Percentiles rank a stretch among this genome's conserved stretches.
Evolutionary conservation across 306 rosid genomes (phyloP).

Genomic region (Lupinus albus): DNA sequence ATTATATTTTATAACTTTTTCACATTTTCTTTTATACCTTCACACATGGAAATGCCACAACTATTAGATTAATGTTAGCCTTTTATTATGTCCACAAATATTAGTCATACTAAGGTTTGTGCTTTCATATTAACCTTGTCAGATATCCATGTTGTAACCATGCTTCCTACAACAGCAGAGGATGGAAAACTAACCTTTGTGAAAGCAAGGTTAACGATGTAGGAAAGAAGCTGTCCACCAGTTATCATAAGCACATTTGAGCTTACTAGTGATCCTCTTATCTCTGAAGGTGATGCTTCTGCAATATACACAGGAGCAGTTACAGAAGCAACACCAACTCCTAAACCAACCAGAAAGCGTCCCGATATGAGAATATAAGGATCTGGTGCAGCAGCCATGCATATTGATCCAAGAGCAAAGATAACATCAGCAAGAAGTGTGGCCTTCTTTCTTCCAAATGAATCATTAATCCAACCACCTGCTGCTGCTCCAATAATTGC

Average conservation of each 20-base stretch:
- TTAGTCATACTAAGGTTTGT: no score
- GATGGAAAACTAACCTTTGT: constrained; percentile 56
- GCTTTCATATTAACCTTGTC: no score
- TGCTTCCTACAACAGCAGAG: neutral
- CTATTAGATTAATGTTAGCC: no score
- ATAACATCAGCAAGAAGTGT: constrained; percentile 75
- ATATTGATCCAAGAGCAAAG: constrained; percentile 63
- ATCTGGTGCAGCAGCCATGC: constrained; percentile 75
- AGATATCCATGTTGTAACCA: neutral
- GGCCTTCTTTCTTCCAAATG: constrained; percentile 74
- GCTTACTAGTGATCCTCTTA: constrained; percentile 79
- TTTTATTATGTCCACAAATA: no score
- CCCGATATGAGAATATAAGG: constrained; percentile 75
- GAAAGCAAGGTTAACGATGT: constrained; percentile 74
- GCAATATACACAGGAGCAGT: constrained; percentile 94
- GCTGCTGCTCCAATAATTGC: constrained; percentile 79
- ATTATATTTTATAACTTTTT: no score
- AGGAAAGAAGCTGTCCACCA: constrained; percentile 79
- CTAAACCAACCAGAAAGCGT: constrained; percentile 75
- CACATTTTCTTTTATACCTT: no score
- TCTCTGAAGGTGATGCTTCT: constrained; percentile 90
- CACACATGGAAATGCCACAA: no score
- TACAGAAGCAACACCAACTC: constrained; percentile 77
- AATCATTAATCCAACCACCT: constrained; percentile 88
- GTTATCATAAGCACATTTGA: constrained; percentile 84